Evolutionary conservation across 108 stramenopile genomes (phyloP), one percentile per base, ranked within the genome.

Genomic region (Conticribra weissflogii): DNA sequence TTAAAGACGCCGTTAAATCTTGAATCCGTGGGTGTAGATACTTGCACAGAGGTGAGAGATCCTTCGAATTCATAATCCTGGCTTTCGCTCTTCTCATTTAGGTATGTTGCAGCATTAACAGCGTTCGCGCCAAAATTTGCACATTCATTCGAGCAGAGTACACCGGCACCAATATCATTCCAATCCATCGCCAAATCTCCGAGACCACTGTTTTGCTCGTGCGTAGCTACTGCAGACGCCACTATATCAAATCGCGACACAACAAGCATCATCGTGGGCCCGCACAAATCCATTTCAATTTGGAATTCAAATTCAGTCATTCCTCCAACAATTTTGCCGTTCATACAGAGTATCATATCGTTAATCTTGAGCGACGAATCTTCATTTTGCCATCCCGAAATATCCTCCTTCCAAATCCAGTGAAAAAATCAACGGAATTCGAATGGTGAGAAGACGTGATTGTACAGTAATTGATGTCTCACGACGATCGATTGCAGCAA

Each of bases 331-430:
- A 23, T 53, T 62, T 83, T 86, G 16, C 90, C 89, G 41, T 94
- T 89, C 46, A 91, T 69, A 21, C 73, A 47, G 25, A 94, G 36
- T 5, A 94, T 69, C 90, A 94, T 88, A 61, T 94, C 93, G 59
- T 91, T 78, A 14, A 78, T 50, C 31, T 74, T 50, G 31, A 88
- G 78, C 8, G 68, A 55, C 18, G 63, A 25, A 21, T 44, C 33
- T 31, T 52, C 34, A 28, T 66, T 27, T 18, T 47, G 34, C 67
- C 81, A 75, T 49, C 72, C 71, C 2, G 66, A 65, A 54, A 66
- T 54, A 28, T 71, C 65, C 68, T 73, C 64, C 75, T 78, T 21
- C 16, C 41, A 36, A 24, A 19, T 0, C 7, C 28, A 34, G 14
- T 36, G 14, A 46, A 4, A 50, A 54, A 3, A 55, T 56, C 28